A percentile compares a stretch with the other conserved stretches of the same genome.
These are phyloP conservation scores for Neurospora tetrasperma DNA, from an alignment of 495 filamentous ascomycete genomes.

Conservation along the genomic window DNA sequence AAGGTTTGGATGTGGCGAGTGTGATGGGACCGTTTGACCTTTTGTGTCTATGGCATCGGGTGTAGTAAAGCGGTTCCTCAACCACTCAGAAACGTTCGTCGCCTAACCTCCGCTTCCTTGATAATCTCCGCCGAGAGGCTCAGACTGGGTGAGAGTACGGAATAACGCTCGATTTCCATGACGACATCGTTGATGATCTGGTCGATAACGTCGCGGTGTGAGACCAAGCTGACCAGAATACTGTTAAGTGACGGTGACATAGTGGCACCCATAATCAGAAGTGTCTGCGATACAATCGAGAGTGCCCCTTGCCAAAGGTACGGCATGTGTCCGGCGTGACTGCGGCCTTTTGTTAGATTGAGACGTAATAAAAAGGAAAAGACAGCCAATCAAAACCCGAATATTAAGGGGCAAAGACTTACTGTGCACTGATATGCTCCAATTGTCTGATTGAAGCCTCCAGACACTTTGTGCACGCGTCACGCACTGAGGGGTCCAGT, in stretches of 20 bases:
- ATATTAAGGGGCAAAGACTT: slow-evolving; percentile 27
- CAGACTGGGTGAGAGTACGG: slow-evolving; percentile 64
- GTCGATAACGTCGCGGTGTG: slow-evolving; percentile 51
- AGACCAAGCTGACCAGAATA: slow-evolving; percentile 50
- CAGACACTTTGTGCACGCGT: slow-evolving; percentile 71
- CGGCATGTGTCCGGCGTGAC: slow-evolving; percentile 75
- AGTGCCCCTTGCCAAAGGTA: slow-evolving; percentile 80
- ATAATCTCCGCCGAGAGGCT: slow-evolving; percentile 65
- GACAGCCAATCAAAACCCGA: slow-evolving; percentile 7
- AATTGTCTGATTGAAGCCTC: slow-evolving; percentile 72
- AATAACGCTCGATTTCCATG: slow-evolving; percentile 59
- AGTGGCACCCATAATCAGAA: slow-evolving; percentile 73
- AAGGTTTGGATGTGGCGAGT: background rate
- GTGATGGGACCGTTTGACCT: background rate
- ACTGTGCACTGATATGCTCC: slow-evolving; percentile 68
- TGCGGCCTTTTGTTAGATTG: slow-evolving; percentile 39
- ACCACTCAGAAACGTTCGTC: slow-evolving; percentile 43
- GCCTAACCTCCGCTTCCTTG: slow-evolving; percentile 62
- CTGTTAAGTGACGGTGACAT: slow-evolving; percentile 64
- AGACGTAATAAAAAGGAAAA: slow-evolving; percentile 10
- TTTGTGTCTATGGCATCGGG: background rate
- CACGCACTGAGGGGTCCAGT: slow-evolving; percentile 57
- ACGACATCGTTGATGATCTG: slow-evolving; percentile 66
- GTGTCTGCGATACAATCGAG: slow-evolving; percentile 68
- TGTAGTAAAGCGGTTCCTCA: slow-evolving; percentile 14